Conservation (phyloP, 805 yeast species). For the Metschnikowia matae region DNA sequence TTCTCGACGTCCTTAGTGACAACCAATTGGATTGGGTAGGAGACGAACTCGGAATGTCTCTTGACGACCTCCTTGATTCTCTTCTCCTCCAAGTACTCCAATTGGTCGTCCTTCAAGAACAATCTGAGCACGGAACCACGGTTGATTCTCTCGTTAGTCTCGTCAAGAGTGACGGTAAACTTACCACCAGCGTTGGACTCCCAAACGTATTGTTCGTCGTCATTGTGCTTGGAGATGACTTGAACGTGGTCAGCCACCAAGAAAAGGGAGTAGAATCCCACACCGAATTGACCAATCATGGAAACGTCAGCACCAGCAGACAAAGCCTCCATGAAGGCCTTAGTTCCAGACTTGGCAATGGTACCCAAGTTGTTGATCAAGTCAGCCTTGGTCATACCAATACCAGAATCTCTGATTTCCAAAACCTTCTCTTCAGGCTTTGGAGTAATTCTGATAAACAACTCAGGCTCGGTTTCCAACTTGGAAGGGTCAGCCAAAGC, state of each 20-base stretch:
- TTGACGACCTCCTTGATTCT: slow-evolving; percentile 98
- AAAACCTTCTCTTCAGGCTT: slow-evolving; percentile 88
- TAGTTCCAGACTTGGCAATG: slow-evolving; percentile 99
- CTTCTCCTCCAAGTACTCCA: slow-evolving; percentile 98
- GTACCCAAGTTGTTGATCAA: slow-evolving; percentile 99
- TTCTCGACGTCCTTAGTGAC: slow-evolving; percentile 99
- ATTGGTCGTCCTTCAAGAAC: slow-evolving; percentile 97
- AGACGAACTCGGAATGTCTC: slow-evolving; percentile 98
- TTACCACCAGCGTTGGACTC: slow-evolving; percentile 99
- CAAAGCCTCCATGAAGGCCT: slow-evolving; percentile 98
- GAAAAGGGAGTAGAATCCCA: slow-evolving; percentile 99
- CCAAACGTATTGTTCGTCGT: slow-evolving; percentile 99
- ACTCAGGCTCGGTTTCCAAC: slow-evolving; percentile 92
- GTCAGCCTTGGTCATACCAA: slow-evolving; percentile 99
- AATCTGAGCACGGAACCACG: slow-evolving; percentile 96
- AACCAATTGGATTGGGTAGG: slow-evolving; percentile 97
- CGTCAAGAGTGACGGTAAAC: slow-evolving; percentile 92
- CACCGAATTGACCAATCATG: slow-evolving; percentile 99
- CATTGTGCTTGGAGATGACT: slow-evolving; percentile 97
- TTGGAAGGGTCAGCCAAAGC: slow-evolving; percentile 88
- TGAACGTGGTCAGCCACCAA: slow-evolving; percentile 98
- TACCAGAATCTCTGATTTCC: slow-evolving; percentile 99
- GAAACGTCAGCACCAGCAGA: slow-evolving; percentile 99
- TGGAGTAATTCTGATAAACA: slow-evolving; percentile 97
- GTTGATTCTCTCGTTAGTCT: slow-evolving; percentile 74